A percentile compares a stretch with the other conserved stretches of the same genome.
Evolutionary conservation across 164 flowering plant species (phyloP).

Genomic region (Protea cynaroides): DNA sequence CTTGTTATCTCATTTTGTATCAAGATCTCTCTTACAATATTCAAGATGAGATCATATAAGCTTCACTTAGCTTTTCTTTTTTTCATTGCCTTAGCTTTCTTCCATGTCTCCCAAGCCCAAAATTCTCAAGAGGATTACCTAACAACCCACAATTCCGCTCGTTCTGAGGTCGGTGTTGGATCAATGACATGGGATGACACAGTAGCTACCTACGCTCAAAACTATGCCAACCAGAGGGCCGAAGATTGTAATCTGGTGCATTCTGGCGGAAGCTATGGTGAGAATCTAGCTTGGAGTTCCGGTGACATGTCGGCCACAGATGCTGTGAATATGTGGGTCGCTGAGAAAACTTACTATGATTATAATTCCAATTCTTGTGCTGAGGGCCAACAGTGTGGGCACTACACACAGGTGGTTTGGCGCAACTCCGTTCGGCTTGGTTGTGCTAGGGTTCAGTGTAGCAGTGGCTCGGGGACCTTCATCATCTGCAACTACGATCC

Average conservation of each 20-base stretch:
- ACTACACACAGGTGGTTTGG: conserved; percentile 55
- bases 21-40: too few species aligned
- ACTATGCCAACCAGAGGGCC: conserved; percentile 19
- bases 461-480: conserved; percentile 22
- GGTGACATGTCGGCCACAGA: conserved; percentile 15
- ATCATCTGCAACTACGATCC: conserved; percentile 30
- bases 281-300: conserved; percentile 36
- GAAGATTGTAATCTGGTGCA: conserved; percentile 28
- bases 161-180: conserved; percentile 34
- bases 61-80: conserved; percentile 4
- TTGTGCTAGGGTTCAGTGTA: not conserved
- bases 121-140: conserved; percentile 26
- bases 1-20: too few species aligned
- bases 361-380: conserved; percentile 26
- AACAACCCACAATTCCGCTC: conserved; percentile 28
- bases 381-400: conserved; percentile 22
- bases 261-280: conserved; percentile 37
- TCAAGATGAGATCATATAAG: not conserved
- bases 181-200: too few species aligned
- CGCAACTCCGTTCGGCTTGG: conserved; percentile 32
- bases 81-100: conserved; percentile 8
- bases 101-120: conserved; percentile 21
- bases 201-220: too few species aligned
- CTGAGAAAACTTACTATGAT: conserved; percentile 30
- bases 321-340: conserved; percentile 40